Evolutionary conservation across 2,329 filamentous ascomycete genomes (phyloP).

Genomic region (Zymoseptoria tritici): DNA sequence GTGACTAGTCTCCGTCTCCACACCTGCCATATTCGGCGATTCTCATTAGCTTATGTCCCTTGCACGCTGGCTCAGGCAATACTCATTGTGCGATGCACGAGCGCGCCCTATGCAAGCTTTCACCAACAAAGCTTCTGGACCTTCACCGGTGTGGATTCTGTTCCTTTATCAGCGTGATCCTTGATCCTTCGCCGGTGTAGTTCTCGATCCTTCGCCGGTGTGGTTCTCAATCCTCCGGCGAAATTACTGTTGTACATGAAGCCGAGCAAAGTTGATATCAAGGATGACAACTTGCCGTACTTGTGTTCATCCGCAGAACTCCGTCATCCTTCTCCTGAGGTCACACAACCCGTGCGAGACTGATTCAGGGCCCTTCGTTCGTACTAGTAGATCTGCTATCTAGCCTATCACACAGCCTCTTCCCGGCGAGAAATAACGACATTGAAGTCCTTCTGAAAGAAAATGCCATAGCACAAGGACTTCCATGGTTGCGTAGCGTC

Average conservation of each 20-base stretch:
- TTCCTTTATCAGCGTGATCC: neutral
- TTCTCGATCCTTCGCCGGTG: neutral
- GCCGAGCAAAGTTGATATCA: neutral
- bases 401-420: neutral
- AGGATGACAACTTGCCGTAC: neutral
- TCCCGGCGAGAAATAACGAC: neutral
- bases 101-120: neutral
- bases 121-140: neutral
- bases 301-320: neutral
- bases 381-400: neutral
- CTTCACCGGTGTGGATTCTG: neutral
- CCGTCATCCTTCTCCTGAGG: neutral
- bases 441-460: slow-evolving; percentile 5
- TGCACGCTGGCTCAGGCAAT: too few species aligned
- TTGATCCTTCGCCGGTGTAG: neutral
- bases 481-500: slow-evolving; percentile 6
- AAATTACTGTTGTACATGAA: neutral
- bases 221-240: neutral
- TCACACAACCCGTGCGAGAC: neutral
- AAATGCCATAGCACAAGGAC: slow-evolving; percentile 2
- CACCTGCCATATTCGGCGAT: too few species aligned
- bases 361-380: too few species aligned
- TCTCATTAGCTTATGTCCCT: neutral
- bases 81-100: neutral
- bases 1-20: neutral